phyloP scores from a whole-genome alignment of 805 yeast genomes.

The Saccharomycopsis schoenii region DNA sequence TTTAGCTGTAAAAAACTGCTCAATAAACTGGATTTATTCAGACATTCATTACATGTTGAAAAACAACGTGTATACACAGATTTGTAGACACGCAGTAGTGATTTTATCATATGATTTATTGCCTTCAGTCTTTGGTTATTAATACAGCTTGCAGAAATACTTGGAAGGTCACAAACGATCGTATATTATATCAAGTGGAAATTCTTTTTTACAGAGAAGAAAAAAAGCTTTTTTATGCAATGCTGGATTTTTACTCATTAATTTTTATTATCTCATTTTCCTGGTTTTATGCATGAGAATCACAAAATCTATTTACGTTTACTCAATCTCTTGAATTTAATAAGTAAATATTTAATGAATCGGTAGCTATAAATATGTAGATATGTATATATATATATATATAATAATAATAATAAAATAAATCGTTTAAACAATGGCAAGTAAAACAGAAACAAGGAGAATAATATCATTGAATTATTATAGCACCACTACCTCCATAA shows the following conservation, averaged over 20 bases:
- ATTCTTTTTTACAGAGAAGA: too few relatives aligned
- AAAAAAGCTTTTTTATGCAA: too few relatives aligned
- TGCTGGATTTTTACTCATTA: too few relatives aligned
- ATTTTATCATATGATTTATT: not conserved
- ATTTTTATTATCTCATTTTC: too few relatives aligned
- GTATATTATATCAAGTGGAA: too few relatives aligned
- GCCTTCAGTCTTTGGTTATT: not conserved
- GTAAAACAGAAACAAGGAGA: not conserved
- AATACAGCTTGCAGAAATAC: too few relatives aligned
- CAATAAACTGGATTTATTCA: not conserved
- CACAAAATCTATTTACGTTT: too few relatives aligned
- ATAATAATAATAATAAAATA: not conserved
- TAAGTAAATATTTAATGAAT: not conserved
- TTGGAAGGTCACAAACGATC: too few relatives aligned
- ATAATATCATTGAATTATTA: conserved; percentile 33
- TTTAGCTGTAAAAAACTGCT: not conserved
- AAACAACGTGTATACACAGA: not conserved
- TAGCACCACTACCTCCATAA: conserved; percentile 45
- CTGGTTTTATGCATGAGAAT: not conserved
- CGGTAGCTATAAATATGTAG: not conserved
- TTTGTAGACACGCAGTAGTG: too few relatives aligned
- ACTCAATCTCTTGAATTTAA: not conserved
- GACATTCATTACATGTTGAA: not conserved
- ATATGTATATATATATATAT: too few relatives aligned
- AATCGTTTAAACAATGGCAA: not conserved